Evolutionary conservation across 768 basidiomycete species (phyloP).

Genomic region (Rhizopogon vulgaris): DNA sequence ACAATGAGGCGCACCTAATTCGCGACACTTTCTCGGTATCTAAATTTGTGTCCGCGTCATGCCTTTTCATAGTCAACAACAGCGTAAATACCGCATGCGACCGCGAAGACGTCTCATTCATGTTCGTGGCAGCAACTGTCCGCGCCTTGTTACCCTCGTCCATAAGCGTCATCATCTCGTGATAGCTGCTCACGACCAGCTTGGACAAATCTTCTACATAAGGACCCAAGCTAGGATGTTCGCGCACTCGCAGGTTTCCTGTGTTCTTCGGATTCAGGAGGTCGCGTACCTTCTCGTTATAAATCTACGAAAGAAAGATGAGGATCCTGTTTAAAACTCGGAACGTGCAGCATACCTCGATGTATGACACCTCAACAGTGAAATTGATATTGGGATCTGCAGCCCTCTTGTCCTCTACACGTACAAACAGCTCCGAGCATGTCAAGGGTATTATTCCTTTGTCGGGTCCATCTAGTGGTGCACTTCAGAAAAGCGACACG

Average conservation of each 20-base stretch:
- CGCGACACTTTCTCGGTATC: constrained; percentile 99
- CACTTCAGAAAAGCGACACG: constrained; percentile 5
- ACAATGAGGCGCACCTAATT: constrained; percentile 57
- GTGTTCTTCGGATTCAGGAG: constrained; percentile 96
- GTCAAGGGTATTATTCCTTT: constrained; percentile 98
- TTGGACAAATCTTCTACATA: constrained; percentile 98
- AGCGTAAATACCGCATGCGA: constrained; percentile 98
- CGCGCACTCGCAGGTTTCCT: constrained; percentile 92
- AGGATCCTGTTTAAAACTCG: neutral
- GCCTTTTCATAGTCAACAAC: constrained; percentile 86
- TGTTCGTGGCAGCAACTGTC: constrained; percentile 97
- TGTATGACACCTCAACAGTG: constrained; percentile 97
- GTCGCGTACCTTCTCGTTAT: constrained; percentile 97
- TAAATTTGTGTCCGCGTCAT: constrained; percentile 78
- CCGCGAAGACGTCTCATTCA: constrained; percentile 99
- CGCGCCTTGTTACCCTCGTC: constrained; percentile 99
- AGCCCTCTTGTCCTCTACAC: constrained; percentile 61
- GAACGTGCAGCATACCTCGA: constrained; percentile 55
- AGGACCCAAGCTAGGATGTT: constrained; percentile 94
- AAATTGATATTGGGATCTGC: constrained; percentile 68
- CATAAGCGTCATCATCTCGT: constrained; percentile 99
- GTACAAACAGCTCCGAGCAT: constrained; percentile 85
- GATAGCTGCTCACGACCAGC: constrained; percentile 83
- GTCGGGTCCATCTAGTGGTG: constrained; percentile 72
- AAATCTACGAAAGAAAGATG: constrained; percentile 49